Evolutionary conservation across 1,284 basidiomycete genomes (phyloP), one percentile per base, ranked within the genome.

Genomic region (Melampsora americana): DNA sequence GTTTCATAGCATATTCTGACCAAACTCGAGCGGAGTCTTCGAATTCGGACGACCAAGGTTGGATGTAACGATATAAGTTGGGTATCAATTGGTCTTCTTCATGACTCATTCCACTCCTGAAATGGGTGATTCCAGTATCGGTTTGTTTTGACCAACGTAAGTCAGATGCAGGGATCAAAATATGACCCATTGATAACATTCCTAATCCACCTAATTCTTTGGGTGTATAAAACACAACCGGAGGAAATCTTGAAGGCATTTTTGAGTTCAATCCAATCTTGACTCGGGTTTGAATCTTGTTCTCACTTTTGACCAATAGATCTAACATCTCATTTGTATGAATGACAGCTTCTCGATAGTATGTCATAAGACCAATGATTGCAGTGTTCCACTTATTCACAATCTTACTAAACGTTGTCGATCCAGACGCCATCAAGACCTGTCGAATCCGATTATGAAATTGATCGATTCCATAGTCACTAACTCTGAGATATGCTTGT

Each of bases 351-450:
- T 99, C 95, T 78, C 95, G 92, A 84, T 98, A 99, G 85, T 98
- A 99, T 4, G 95, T 97, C 93, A 96, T 76, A 44, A 95, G 85
- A 78, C 93, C 93, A 79, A 95, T 95, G 71, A 95, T 87, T 12
- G 92, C 92, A 1, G 94, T 95, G 84, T 97, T 98, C 94, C 94
- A 97, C 85, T 98, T 98, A 86, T 99, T 99, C 82, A 98, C 92
- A 81, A 99, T 97, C 87, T 99, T 99, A 78, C 92, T 93, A 87
- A 99, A 99, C 0, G 96, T 98, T 0, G 95, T 95, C 0, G 94
- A 95, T 77, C 96, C 96, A 1, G 96, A 98, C 80, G 93, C 94
- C 96, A 99, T 99, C 78, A 99, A 85, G 23, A 99, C 92, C 84
- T 98, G 95, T 73, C 95, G 88, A 79, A 98, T 95, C 67, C 93